These are phyloP conservation scores for Chrysochromulina parva DNA, from an alignment of 78 protist species.

Conservation along the genomic window DNA sequence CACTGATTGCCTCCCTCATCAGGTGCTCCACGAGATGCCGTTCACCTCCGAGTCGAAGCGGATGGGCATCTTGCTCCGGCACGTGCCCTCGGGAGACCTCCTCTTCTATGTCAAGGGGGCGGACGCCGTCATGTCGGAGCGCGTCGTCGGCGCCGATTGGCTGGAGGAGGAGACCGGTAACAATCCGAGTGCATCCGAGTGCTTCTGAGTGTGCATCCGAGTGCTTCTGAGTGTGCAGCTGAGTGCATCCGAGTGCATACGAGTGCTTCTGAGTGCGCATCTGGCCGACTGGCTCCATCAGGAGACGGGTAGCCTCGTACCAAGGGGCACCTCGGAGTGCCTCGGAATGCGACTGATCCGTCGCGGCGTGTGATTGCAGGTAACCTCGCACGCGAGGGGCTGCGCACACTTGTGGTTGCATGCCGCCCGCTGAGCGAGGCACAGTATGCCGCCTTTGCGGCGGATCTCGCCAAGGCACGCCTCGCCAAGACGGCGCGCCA, in stretches of 20 bases:
- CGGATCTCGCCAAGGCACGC: constrained; percentile 33
- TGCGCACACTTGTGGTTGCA: constrained; percentile 93
- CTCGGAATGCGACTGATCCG: too few species aligned
- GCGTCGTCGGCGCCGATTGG: constrained; percentile 71
- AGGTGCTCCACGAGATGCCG: constrained; percentile 81
- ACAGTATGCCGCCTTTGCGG: neutral
- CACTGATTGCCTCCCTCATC: too few species aligned
- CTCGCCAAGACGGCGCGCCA: constrained; percentile 42
- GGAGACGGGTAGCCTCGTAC: too few species aligned
- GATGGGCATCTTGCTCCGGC: constrained; percentile 94
- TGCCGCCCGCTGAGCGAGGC: neutral
- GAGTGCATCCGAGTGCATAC: too few species aligned
- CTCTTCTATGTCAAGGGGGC: constrained; percentile 91
- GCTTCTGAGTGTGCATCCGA: too few species aligned
- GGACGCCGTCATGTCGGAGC: constrained; percentile 74
- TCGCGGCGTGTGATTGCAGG: too few species aligned
- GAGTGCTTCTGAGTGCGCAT: too few species aligned
- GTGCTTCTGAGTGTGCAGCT: too few species aligned
- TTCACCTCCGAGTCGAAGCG: constrained; percentile 93
- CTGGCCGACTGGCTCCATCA: too few species aligned
- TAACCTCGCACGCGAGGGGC: constrained; percentile 95
- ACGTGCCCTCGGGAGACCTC: constrained; percentile 56
- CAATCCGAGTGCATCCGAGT: too few species aligned
- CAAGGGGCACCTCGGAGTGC: too few species aligned
- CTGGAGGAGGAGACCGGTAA: constrained; percentile 89